A percentile compares a stretch with the other conserved stretches of the same genome.
These are phyloP conservation scores for Macrophomina tecta DNA, from an alignment of 2,329 filamentous ascomycete genomes.

Conservation along the genomic window DNA sequence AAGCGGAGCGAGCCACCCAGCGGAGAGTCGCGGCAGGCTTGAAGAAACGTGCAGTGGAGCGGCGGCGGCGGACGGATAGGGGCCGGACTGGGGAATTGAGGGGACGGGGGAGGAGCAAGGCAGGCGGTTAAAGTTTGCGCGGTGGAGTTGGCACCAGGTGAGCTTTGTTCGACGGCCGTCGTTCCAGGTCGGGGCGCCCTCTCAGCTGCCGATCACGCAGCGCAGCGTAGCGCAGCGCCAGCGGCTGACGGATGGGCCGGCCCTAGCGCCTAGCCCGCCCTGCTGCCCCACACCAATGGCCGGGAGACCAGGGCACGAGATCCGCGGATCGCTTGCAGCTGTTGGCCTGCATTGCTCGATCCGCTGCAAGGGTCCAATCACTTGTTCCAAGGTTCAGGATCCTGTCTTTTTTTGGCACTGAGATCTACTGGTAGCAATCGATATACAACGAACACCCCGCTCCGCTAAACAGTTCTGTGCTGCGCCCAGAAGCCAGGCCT, in stretches of 20 bases:
- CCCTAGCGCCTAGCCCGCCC: slow-evolving; percentile 2
- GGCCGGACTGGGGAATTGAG: not conserved
- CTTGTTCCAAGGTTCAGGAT: not conserved
- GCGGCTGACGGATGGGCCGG: slow-evolving; percentile 9
- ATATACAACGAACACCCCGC: slow-evolving; percentile 1
- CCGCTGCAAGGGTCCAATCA: slow-evolving; percentile 10
- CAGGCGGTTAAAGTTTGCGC: not conserved
- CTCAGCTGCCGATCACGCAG: slow-evolving; percentile 19
- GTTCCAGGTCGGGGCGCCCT: slow-evolving; percentile 3
- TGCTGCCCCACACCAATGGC: not conserved
- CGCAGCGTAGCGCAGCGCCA: not conserved
- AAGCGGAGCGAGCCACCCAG: not conserved
- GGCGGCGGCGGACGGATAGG: not conserved
- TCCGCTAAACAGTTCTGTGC: not conserved
- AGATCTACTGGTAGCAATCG: not conserved
- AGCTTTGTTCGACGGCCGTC: slow-evolving; percentile 13
- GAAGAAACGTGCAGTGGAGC: not conserved
- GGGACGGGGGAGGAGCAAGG: not conserved
- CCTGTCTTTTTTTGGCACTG: not conserved
- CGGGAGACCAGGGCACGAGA: slow-evolving; percentile 8
- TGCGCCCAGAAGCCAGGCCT: not conserved
- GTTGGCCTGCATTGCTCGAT: not conserved
- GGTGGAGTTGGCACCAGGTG: not conserved
- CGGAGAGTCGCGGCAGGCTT: not conserved
- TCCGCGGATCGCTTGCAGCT: slow-evolving; percentile 13